Evolutionary conservation across 73 alveolate species (phyloP), one percentile per base, ranked within the genome.

Genomic region (Uronychia setigera): DNA sequence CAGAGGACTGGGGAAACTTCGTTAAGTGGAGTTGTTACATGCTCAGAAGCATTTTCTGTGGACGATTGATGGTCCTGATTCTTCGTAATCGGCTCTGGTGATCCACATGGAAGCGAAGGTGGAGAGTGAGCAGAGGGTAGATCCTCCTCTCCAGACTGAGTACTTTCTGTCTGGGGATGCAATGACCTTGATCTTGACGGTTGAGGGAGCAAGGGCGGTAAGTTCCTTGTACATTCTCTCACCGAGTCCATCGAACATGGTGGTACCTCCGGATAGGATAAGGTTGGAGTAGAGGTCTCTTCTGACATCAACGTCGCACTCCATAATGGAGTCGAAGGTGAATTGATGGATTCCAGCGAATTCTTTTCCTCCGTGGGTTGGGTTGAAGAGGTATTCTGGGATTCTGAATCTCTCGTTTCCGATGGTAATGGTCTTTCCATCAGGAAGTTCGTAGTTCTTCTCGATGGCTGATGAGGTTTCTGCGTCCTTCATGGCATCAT

Each of bases 11-110:
- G n/a, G n/a, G n/a, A n/a, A n/a, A n/a, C n/a, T n/a, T n/a, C n/a
- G n/a, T n/a, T n/a, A n/a, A n/a, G n/a, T n/a, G n/a, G n/a, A n/a
- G n/a, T n/a, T n/a, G n/a, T n/a, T n/a, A n/a, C n/a, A n/a, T n/a
- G n/a, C n/a, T n/a, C n/a, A n/a, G n/a, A n/a, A n/a, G n/a, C 99
- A 97, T 87, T 97, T 98, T 84, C 98, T 95, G 94, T 97, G 99
- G 76, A 98, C 99, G 46, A 97, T 97, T 75, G 95, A 57, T 33
- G 99, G 93, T 67, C 99, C 99, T 35, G 88, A 79, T 83, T 98
- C 99, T 78, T 98, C 98, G 89, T 96, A 98, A 85, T 98, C 99
- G 19, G 93, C 97, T 88, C 94, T 97, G 78, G 99, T 96, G 80
- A 97, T 94, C 99, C 99, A 97, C 98, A 94, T 97, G 90, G 95